phyloP scores from a whole-genome alignment of 208 protist genomes.

The Leishmania turanica region DNA sequence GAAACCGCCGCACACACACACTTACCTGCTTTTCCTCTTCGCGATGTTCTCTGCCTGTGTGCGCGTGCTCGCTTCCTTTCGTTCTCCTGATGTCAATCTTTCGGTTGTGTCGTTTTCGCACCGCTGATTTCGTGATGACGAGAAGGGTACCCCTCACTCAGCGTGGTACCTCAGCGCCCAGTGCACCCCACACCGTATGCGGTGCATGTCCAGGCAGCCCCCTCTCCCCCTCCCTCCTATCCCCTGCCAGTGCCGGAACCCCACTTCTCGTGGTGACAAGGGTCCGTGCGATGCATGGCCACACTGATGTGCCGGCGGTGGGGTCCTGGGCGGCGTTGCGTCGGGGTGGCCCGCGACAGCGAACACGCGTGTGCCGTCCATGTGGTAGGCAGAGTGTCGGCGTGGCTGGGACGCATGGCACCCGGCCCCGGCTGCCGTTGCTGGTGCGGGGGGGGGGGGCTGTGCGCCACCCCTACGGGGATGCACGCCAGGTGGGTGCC shows the following conservation, averaged over 20 bases:
- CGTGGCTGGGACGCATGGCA: neutral
- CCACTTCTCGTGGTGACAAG: neutral
- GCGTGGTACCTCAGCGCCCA: too few relatives aligned
- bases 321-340: neutral
- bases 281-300: neutral
- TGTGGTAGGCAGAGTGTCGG: too few relatives aligned
- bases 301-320: neutral
- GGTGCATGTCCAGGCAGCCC: too few relatives aligned
- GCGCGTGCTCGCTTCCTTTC: neutral
- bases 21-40: neutral
- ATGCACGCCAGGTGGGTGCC: neutral
- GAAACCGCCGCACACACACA: neutral
- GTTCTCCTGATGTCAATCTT: neutral
- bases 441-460: neutral
- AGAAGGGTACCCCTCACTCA: too few relatives aligned
- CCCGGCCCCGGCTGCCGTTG: neutral
- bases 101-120: neutral
- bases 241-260: too few relatives aligned
- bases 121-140: too few relatives aligned
- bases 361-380: too few relatives aligned
- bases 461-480: neutral
- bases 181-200: too few relatives aligned
- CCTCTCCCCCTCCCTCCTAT: too few relatives aligned
- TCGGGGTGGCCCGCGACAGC: neutral
- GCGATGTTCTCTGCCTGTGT: neutral